Evolutionary conservation across 805 yeast species (phyloP), one percentile per base, ranked within the genome.

Genomic region (Novakomyces olei): DNA sequence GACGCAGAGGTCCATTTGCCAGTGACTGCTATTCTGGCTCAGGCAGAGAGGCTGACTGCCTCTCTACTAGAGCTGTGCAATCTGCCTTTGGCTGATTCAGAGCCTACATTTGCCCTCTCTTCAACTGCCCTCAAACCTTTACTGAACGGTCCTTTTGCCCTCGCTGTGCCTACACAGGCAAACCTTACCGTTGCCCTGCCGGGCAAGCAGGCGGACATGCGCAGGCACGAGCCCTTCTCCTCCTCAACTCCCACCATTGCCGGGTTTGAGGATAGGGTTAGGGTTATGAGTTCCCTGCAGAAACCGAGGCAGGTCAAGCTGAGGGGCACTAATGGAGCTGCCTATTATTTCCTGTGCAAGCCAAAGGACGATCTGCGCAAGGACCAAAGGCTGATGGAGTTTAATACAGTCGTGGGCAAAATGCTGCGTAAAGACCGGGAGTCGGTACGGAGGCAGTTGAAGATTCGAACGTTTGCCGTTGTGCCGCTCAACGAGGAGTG

Each of bases 331-430:
- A 78, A 85, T 51, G 83, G 85, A 5, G 53, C 54, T n/a, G 50
- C 57, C 1, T 83, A 83, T 47, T 65, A 73, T 14, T 61, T 88
- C 10, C 61, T 88, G 54, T 72, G 92, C 43, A 88, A 88, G 47
- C 70, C 73, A 5, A 65, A 70, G 39, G 99, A 88, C 51, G 98
- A 88, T 54, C 72, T 91, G 14, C 58, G 96, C 40, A 91, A 91
- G 46, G 99, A 91, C 57, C 88, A 93, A 3, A 76, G 92, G 43
- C 67, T 85, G 33, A 76, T 81, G 76, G 88, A 91, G 43, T 74
- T 88, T 43, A 79, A 95, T 0, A 69, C 79, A 1, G 74, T 81
- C 51, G 69, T 88, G 50, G 83, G 83, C 47, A 66, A 78, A 41
- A 48, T 88, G 19, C 56, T 88, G 35, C 52, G 58, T 15, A 61